Percentiles rank a stretch among this genome's conserved stretches.
Evolutionary conservation across 2,329 filamentous ascomycete species (phyloP).

Genomic region (Colletotrichum magnum): DNA sequence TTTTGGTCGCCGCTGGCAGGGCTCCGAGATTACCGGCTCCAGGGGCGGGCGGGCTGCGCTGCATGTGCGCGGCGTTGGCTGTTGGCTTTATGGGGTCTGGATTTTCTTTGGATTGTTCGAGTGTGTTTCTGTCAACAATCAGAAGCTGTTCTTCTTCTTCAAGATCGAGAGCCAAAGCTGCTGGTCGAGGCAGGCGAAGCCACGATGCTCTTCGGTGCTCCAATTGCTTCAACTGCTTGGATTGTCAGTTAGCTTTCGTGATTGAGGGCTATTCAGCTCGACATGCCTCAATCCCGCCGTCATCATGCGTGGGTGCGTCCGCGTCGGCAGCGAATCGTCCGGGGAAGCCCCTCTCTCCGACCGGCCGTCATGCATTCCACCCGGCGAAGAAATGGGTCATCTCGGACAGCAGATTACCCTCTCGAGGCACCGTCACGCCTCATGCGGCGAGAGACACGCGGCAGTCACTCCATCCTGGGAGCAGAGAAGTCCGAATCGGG

Average conservation of each 20-base stretch:
- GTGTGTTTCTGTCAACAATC: background rate
- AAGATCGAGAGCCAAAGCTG: too few species aligned
- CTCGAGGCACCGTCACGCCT: background rate
- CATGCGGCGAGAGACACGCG: slow-evolving; percentile 9
- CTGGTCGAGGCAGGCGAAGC: too few species aligned
- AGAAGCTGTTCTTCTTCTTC: background rate
- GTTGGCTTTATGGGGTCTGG: background rate
- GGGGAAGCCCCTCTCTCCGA: background rate
- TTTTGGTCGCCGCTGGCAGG: slow-evolving; percentile 18
- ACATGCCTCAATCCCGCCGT: background rate
- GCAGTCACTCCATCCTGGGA: slow-evolving; percentile 1
- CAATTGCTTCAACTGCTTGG: background rate
- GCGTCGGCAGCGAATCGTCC: slow-evolving; percentile 4
- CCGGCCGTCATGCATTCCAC: background rate
- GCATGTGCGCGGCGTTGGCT: background rate
- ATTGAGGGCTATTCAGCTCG: background rate
- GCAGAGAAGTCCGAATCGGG: background rate
- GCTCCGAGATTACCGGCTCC: slow-evolving; percentile 32
- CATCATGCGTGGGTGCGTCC: background rate
- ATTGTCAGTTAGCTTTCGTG: background rate
- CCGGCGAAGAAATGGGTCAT: background rate
- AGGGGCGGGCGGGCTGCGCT: slow-evolving; percentile 8
- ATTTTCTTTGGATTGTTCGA: background rate
- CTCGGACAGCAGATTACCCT: background rate
- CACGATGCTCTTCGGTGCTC: background rate